Percentiles rank a stretch among this genome's conserved stretches.
Conservation (phyloP, 371 early-diverging fungal genomes). For the Mortierella polycephala region DNA sequence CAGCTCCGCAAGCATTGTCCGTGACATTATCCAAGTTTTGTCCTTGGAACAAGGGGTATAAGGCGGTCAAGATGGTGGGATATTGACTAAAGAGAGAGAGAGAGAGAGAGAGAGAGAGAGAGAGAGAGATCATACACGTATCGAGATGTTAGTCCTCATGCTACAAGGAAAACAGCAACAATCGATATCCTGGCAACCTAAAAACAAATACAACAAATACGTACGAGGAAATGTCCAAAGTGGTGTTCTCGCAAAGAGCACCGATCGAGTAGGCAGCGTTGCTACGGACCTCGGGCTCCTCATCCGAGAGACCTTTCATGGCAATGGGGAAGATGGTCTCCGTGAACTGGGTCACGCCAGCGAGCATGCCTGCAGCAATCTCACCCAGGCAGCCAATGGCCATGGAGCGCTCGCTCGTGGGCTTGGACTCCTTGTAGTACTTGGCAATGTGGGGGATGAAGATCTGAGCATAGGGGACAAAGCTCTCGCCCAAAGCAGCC, state of each 20-base stretch:
- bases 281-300: constrained; percentile 85
- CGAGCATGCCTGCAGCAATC: constrained; percentile 78
- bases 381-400: constrained; percentile 91
- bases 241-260: constrained; percentile 73
- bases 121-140: background rate
- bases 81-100: constrained; percentile 60
- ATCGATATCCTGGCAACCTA: no score
- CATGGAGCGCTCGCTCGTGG: constrained; percentile 87
- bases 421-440: constrained; percentile 80
- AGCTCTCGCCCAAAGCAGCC: constrained; percentile 78
- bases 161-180: no score
- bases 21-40: constrained; percentile 73
- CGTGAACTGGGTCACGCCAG: constrained; percentile 81
- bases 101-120: background rate
- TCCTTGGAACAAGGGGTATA: constrained; percentile 79
- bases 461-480: constrained; percentile 76
- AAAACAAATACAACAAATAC: background rate
- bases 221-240: constrained; percentile 69
- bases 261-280: constrained; percentile 90
- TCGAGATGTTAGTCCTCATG: no score
- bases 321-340: constrained; percentile 73
- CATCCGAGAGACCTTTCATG: constrained; percentile 77
- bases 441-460: constrained; percentile 84
- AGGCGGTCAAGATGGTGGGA: constrained; percentile 71
- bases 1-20: constrained; percentile 93